Evolutionary conservation across 2,329 filamentous ascomycete genomes (phyloP), one percentile per base, ranked within the genome.

Genomic region (Trichoderma sp.): DNA sequence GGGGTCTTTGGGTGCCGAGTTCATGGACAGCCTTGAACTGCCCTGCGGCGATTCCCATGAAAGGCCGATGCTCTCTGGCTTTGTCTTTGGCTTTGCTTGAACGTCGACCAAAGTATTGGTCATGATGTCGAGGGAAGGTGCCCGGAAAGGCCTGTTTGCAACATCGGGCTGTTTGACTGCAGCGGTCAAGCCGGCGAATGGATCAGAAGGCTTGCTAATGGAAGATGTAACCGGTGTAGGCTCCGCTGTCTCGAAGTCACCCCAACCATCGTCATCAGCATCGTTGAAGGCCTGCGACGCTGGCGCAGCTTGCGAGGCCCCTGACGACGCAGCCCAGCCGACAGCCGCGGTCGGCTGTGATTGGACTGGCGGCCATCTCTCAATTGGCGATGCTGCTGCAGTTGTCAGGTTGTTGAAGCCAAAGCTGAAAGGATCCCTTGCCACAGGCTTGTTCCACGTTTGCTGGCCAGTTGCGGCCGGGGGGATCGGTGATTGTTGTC

Each of bases 201-300:
- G 34, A 9, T 41, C 51, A 21, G 54, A 58, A 28, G 65, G 9
- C 26, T 47, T 45, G 17, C 5, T 63, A 17, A 62, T 63, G 57
- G 50, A 48, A 7, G 71, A 63, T 10, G 67, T 63, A 7, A 30
- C 17, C 26, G 17, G 26, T 4, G 71, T 65, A 1, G 77, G 73
- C 44, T 81, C 76, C 17, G 85, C 85, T 51, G 83, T 81, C 74
- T 90, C 87, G 71, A 90, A 90, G 63, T 90, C 88, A 0, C 88
- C 88, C 83, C 88, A 90, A 30, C 81, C 85, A 71, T 89, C 83
- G 3, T 84, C 84, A 6, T 78, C 76, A 24, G 67, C 71, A 43
- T 72, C 57, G 57, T 68, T 65, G 19, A 47, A n/a, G 43, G 43
- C 39, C 21, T 41, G 52, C 12, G 51, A 21, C 19, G 52, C 17